These are phyloP conservation scores for Chlorella variabilis DNA, from an alignment of 163 green algal genomes.

Conservation along the genomic window DNA sequence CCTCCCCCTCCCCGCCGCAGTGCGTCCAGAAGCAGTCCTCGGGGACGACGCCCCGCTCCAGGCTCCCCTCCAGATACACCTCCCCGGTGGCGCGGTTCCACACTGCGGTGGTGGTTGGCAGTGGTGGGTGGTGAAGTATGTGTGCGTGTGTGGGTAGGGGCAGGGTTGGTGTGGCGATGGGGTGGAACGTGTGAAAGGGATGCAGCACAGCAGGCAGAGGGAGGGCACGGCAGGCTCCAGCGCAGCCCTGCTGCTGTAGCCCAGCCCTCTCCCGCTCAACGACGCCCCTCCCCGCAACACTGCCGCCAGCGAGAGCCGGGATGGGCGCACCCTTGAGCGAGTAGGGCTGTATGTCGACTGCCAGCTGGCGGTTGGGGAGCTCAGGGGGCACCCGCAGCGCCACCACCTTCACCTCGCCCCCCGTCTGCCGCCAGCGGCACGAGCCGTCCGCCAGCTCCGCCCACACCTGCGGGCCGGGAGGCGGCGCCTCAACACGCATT, in stretches of 20 bases:
- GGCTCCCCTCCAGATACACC: constrained; percentile 67
- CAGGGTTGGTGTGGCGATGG: too few relatives aligned
- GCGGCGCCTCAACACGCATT: neutral
- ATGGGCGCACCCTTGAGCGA: constrained; percentile 42
- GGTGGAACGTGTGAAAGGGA: too few relatives aligned
- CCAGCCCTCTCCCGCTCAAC: too few relatives aligned
- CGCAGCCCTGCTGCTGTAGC: too few relatives aligned
- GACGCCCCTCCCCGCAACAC: too few relatives aligned
- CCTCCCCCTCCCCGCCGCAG: constrained; percentile 56
- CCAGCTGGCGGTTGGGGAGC: constrained; percentile 50
- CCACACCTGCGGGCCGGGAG: constrained; percentile 53
- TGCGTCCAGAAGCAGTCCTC: constrained; percentile 75
- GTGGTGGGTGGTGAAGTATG: too few relatives aligned
- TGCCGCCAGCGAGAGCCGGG: too few relatives aligned
- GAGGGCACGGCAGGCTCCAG: too few relatives aligned
- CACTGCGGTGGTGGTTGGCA: constrained; percentile 25
- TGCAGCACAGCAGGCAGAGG: too few relatives aligned
- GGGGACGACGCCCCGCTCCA: constrained; percentile 72
- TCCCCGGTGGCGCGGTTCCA: constrained; percentile 40
- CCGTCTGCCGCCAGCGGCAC: constrained; percentile 75
- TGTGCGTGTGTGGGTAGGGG: too few relatives aligned
- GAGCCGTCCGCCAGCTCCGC: constrained; percentile 62
- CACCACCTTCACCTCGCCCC: constrained; percentile 66
- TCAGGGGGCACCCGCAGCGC: constrained; percentile 49
- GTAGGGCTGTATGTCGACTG: constrained; percentile 64